A percentile compares a stretch with the other conserved stretches of the same genome.
These are phyloP conservation scores for Oleoguttula mirabilis DNA, from an alignment of 495 filamentous ascomycete genomes.

Conservation along the genomic window DNA sequence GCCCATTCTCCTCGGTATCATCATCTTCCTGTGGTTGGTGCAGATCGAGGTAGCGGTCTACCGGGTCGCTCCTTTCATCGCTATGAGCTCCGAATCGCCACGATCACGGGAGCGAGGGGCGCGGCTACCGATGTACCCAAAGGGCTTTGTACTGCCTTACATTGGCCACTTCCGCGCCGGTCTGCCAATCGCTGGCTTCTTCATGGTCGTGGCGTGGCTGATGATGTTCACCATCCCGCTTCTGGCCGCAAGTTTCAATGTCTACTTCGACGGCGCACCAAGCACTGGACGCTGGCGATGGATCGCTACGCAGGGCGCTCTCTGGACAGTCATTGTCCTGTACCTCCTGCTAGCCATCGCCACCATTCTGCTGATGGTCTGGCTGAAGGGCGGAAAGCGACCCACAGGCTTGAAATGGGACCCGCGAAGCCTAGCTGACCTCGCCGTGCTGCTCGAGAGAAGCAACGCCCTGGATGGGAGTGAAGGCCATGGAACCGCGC, in stretches of 20 bases:
- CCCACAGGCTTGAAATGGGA: conserved; percentile 70
- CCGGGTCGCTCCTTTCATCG: conserved; percentile 63
- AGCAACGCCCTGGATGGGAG: conserved; percentile 52
- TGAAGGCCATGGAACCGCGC: conserved; percentile 30
- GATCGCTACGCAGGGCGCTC: conserved; percentile 61
- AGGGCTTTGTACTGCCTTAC: conserved; percentile 48
- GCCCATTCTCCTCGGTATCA: conserved; percentile 60
- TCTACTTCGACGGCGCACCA: conserved; percentile 35
- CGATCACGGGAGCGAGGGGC: conserved; percentile 37
- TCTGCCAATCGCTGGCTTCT: conserved; percentile 42
- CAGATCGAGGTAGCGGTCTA: conserved; percentile 63
- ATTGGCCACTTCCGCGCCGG: conserved; percentile 44
- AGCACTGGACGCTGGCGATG: conserved; percentile 52
- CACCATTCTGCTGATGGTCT: conserved; percentile 40
- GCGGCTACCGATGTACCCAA: conserved; percentile 41
- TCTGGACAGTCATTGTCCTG: conserved; percentile 64
- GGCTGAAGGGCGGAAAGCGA: conserved; percentile 28
- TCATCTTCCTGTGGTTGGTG: conserved; percentile 64
- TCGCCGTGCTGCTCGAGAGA: conserved; percentile 60
- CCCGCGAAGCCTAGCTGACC: conserved; percentile 63
- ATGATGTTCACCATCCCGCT: conserved; percentile 53
- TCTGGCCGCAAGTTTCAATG: conserved; percentile 53
- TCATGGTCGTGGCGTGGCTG: conserved; percentile 48
- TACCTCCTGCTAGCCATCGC: conserved; percentile 56
- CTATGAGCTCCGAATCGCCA: conserved; percentile 49